Conservation (phyloP, 352 stramenopile genomes). For the Phytophthora citricola region DNA sequence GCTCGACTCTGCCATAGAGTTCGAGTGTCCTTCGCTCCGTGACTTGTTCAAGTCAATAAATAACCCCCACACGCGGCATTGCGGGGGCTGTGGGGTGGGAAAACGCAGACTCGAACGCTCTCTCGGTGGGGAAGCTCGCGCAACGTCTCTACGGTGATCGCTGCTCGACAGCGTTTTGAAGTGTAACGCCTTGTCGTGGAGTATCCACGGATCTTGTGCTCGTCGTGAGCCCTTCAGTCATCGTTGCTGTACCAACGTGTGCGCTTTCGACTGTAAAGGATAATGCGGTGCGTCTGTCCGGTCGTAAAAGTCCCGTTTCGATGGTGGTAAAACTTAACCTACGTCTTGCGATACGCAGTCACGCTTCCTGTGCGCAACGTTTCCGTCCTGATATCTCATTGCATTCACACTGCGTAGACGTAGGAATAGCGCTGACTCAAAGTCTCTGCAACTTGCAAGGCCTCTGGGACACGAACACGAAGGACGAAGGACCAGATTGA, state of each 20-base stretch:
- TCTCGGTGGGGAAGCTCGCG: conserved; percentile 15
- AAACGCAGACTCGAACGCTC: conserved; percentile 10
- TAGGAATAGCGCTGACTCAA: conserved; percentile 14
- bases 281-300: too few relatives aligned
- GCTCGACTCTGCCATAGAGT: conserved; percentile 14
- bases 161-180: not conserved
- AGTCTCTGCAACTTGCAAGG: conserved; percentile 5
- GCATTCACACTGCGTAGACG: conserved; percentile 10
- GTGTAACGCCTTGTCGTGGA: conserved; percentile 10
- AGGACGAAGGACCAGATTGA: conserved; percentile 31
- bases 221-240: not conserved
- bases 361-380: conserved; percentile 8
- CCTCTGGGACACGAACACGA: conserved; percentile 17
- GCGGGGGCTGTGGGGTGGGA: not conserved
- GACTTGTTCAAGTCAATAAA: conserved; percentile 1
- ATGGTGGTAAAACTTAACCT: conserved; percentile 29
- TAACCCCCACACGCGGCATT: conserved; percentile 8
- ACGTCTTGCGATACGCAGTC: conserved; percentile 28
- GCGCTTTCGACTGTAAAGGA: too few relatives aligned
- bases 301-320: conserved; percentile 17
- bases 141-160: conserved; percentile 7
- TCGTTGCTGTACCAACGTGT: too few relatives aligned
- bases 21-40: not conserved
- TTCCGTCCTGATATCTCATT: conserved; percentile 34
- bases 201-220: not conserved